phyloP scores from a whole-genome alignment of 352 stramenopile species.

The Globisporangium spiculum region DNA sequence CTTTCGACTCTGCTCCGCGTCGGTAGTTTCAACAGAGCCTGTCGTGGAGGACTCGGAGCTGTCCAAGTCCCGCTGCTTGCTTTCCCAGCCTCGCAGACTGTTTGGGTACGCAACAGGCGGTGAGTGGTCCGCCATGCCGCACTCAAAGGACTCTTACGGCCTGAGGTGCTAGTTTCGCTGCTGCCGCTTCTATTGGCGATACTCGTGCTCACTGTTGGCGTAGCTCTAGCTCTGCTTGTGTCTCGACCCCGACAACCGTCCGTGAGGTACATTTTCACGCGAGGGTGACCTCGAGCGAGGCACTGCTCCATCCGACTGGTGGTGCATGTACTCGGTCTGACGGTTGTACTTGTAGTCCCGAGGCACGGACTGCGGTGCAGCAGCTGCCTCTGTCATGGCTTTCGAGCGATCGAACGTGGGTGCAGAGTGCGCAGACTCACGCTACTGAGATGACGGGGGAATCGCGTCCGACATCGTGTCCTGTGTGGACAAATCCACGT shows the following conservation, averaged over 20 bases:
- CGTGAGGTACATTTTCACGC: slow-evolving; percentile 3
- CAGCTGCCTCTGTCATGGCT: background rate
- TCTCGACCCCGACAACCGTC: background rate
- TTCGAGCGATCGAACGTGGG: slow-evolving; percentile 65
- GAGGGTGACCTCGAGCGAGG: slow-evolving; percentile 6
- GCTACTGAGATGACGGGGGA: background rate
- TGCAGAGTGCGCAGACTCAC: slow-evolving; percentile 20
- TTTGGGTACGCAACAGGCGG: slow-evolving; percentile 4
- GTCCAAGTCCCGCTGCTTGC: slow-evolving; percentile 31
- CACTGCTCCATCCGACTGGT: background rate
- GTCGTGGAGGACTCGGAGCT: slow-evolving; percentile 59
- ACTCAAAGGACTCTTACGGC: slow-evolving; percentile 25
- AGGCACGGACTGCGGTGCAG: background rate
- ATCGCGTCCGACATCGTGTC: slow-evolving; percentile 30
- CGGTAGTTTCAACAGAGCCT: slow-evolving; percentile 61
- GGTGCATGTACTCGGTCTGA: slow-evolving; percentile 10
- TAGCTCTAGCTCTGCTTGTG: slow-evolving; percentile 12
- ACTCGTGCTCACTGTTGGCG: background rate
- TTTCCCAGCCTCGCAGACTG: slow-evolving; percentile 17
- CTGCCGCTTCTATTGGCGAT: slow-evolving; percentile 12
- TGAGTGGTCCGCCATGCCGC: background rate
- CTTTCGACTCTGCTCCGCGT: slow-evolving; percentile 25
- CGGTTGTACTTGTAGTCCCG: slow-evolving; percentile 14
- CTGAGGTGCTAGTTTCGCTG: slow-evolving; percentile 19
- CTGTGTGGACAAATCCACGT: slow-evolving; percentile 28